Percentiles rank a stretch among this genome's conserved stretches.
Evolutionary conservation across 805 yeast genomes (phyloP).

Genomic region (Suhomyces xylopsoci): DNA sequence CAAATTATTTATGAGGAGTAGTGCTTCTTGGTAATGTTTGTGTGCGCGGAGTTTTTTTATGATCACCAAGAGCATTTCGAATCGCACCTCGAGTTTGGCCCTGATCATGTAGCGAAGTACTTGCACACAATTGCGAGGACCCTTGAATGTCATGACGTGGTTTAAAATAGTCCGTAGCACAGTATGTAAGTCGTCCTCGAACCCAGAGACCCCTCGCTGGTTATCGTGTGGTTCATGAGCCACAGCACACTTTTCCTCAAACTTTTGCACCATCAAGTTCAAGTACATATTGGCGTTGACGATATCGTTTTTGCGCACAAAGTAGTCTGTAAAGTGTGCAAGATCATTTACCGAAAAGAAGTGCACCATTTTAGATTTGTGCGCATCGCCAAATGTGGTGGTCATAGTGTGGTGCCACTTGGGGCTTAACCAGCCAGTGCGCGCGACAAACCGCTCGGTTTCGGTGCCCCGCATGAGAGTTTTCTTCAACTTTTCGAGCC

Average conservation of each 20-base stretch:
- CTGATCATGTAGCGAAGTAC: slow-evolving; percentile 32
- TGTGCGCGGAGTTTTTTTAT: slow-evolving; percentile 28
- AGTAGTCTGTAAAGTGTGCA: slow-evolving; percentile 17
- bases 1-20: slow-evolving; percentile 30
- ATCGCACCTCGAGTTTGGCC: slow-evolving; percentile 22
- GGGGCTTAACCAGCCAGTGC: slow-evolving; percentile 36
- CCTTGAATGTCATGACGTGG: slow-evolving; percentile 38
- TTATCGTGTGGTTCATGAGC: not conserved
- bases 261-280: slow-evolving; percentile 34
- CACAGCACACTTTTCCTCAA: slow-evolving; percentile 25
- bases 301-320: slow-evolving; percentile 25
- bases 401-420: slow-evolving; percentile 35
- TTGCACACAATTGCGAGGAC: slow-evolving; percentile 29
- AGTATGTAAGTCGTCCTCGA: slow-evolving; percentile 21
- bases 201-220: slow-evolving; percentile 12
- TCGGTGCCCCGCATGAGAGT: slow-evolving; percentile 27
- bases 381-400: slow-evolving; percentile 13
- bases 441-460: slow-evolving; percentile 28
- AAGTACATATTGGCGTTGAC: slow-evolving; percentile 33
- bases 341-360: slow-evolving; percentile 30
- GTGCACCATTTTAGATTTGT: slow-evolving; percentile 26
- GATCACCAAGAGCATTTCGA: slow-evolving; percentile 24
- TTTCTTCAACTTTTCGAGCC: slow-evolving; percentile 17
- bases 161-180: slow-evolving; percentile 27
- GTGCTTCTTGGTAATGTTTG: slow-evolving; percentile 32